Evolutionary conservation across 2,329 filamentous ascomycete genomes (phyloP).

Genomic region (Xylaria multiplex): DNA sequence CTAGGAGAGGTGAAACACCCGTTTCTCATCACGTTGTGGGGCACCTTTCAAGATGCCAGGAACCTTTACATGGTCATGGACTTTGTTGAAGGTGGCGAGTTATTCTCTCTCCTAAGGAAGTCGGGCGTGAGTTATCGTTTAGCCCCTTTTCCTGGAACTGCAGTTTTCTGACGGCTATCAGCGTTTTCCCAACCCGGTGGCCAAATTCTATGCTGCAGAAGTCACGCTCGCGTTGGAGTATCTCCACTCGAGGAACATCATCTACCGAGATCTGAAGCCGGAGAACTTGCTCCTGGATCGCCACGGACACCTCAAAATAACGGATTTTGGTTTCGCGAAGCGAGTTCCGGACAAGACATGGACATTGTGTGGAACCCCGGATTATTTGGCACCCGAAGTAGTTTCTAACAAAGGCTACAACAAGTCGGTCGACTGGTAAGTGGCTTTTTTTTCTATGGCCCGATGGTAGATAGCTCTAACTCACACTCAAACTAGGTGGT

Average conservation of each 20-base stretch:
- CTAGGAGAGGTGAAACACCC: slow-evolving; percentile 96
- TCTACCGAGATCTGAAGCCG: slow-evolving; percentile 96
- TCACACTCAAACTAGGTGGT: slow-evolving; percentile 76
- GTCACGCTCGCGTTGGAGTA: slow-evolving; percentile 96
- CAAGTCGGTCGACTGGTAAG: slow-evolving; percentile 98
- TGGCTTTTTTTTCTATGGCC: slow-evolving; percentile 39
- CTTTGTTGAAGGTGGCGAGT: slow-evolving; percentile 97
- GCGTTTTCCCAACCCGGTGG: slow-evolving; percentile 98
- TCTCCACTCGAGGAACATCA: slow-evolving; percentile 92
- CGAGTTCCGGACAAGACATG: slow-evolving; percentile 98
- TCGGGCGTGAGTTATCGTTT: slow-evolving; percentile 72
- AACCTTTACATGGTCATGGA: slow-evolving; percentile 99
- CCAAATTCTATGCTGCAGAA: slow-evolving; percentile 98
- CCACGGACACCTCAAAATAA: slow-evolving; percentile 95
- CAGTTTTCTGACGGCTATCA: slow-evolving; percentile 53
- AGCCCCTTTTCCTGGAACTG: neutral
- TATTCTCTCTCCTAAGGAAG: slow-evolving; percentile 94
- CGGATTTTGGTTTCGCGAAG: slow-evolving; percentile 98
- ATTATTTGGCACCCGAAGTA: slow-evolving; percentile 96
- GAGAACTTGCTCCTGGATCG: slow-evolving; percentile 92
- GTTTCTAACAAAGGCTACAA: slow-evolving; percentile 99
- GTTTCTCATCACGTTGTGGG: slow-evolving; percentile 97
- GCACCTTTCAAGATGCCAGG: slow-evolving; percentile 93
- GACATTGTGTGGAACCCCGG: slow-evolving; percentile 96
- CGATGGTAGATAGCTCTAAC: slow-evolving; percentile 23